Evolutionary conservation across 2,329 filamentous ascomycete genomes (phyloP).

Genomic region (Tolypocladium sp.): DNA sequence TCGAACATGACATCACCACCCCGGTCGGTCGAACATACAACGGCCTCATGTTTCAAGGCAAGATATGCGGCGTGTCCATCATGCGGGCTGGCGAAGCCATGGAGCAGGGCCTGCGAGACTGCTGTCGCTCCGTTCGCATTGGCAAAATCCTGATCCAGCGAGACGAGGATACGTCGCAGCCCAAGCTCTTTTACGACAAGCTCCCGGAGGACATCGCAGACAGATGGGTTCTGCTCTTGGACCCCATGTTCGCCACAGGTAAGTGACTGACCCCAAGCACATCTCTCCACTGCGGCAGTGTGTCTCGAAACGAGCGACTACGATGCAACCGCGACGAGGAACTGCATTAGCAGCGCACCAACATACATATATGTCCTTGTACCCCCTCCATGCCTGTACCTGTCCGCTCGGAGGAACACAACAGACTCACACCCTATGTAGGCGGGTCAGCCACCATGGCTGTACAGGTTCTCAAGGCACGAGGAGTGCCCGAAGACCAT

Average conservation of each 20-base stretch:
- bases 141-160: conserved; percentile 97
- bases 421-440: conserved; percentile 24
- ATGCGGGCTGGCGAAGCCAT: conserved; percentile 98
- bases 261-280: conserved; percentile 13
- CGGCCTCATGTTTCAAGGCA: conserved; percentile 91
- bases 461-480: conserved; percentile 81
- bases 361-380: neutral
- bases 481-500: conserved; percentile 87
- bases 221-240: conserved; percentile 85
- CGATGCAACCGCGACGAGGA: neutral
- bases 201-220: conserved; percentile 87
- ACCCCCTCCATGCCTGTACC: neutral
- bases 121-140: conserved; percentile 94
- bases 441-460: conserved; percentile 96
- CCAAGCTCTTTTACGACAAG: conserved; percentile 96
- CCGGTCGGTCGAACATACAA: conserved; percentile 82
- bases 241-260: conserved; percentile 99
- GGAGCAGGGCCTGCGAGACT: conserved; percentile 94
- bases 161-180: conserved; percentile 87
- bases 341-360: neutral
- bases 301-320: neutral
- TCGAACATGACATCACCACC: conserved; percentile 81
- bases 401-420: neutral
- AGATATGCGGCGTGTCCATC: conserved; percentile 97
- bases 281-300: neutral